A percentile compares a stretch with the other conserved stretches of the same genome.
phyloP scores from a whole-genome alignment of 2,329 filamentous ascomycete species.

The Fusarium zealandicum region DNA sequence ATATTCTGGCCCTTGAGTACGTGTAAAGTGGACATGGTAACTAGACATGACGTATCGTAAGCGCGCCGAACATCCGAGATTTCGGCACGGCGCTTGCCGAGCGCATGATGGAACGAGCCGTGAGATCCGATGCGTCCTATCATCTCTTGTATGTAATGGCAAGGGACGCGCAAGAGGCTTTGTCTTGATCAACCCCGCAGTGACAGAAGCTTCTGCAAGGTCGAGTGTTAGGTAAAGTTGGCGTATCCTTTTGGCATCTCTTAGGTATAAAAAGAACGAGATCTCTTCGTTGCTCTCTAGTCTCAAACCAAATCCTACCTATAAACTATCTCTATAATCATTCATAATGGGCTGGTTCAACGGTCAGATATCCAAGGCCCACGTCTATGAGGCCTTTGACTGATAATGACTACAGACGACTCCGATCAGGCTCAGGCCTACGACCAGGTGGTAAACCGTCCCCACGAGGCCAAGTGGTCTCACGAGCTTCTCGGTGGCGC shows the following conservation, averaged over 20 bases:
- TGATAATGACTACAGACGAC: constrained; percentile 24
- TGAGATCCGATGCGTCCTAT: constrained; percentile 25
- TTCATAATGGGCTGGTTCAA: constrained; percentile 28
- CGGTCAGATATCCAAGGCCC: background rate
- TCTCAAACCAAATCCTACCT: background rate
- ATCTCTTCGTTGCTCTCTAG: background rate
- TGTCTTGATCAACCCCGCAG: background rate
- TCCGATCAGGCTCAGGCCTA: constrained; percentile 37
- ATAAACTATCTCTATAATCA: background rate
- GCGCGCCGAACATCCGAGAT: constrained; percentile 32
- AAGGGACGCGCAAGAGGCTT: constrained; percentile 8
- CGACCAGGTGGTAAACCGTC: constrained; percentile 35
- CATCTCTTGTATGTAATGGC: background rate
- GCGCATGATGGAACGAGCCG: constrained; percentile 23
- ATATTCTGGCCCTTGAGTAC: background rate
- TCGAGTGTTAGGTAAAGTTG: background rate
- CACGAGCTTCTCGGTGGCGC: constrained; percentile 45
- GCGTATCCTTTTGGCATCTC: no score
- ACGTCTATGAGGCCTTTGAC: background rate
- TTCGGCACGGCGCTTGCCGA: constrained; percentile 27
- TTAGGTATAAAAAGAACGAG: background rate
- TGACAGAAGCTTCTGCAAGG: background rate
- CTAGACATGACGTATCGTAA: constrained; percentile 7
- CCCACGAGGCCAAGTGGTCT: constrained; percentile 44
- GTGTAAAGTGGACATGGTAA: background rate